Evolutionary conservation across 2,329 filamentous ascomycete genomes (phyloP).

Genomic region (Bipolaris gigantea): DNA sequence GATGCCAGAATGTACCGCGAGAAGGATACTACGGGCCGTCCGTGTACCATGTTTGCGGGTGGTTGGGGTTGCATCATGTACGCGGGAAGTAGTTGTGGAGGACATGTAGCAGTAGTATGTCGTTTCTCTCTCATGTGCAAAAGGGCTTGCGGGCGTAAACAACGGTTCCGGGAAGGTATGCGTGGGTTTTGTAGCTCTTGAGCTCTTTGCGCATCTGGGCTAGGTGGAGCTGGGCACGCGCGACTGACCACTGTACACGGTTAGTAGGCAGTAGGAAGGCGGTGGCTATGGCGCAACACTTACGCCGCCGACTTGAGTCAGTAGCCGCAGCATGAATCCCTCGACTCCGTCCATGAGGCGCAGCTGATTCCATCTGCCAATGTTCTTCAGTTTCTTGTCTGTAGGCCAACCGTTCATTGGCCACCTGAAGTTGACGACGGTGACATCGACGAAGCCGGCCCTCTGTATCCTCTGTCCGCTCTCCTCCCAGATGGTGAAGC

Average conservation of each 20-base stretch:
- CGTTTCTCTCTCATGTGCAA: constrained; percentile 5
- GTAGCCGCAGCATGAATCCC: constrained; percentile 42
- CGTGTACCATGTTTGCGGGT: not conserved
- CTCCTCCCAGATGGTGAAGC: constrained; percentile 42
- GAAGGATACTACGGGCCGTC: not conserved
- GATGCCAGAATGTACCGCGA: not conserved
- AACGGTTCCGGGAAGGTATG: constrained; percentile 42
- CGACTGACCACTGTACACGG: constrained; percentile 33
- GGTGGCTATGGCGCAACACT: constrained; percentile 6
- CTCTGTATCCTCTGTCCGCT: constrained; percentile 35
- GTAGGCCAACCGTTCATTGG: constrained; percentile 42
- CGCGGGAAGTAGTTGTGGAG: not conserved
- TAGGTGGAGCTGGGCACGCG: constrained; percentile 42
- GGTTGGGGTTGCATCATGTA: not conserved
- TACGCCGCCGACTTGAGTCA: constrained; percentile 42
- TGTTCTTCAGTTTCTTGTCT: constrained; percentile 39
- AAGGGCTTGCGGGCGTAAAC: constrained; percentile 43
- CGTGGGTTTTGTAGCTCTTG: constrained; percentile 39
- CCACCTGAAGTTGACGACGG: constrained; percentile 39
- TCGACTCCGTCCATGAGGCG: constrained; percentile 43
- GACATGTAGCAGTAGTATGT: not conserved
- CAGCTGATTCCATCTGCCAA: constrained; percentile 44
- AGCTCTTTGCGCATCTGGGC: constrained; percentile 42
- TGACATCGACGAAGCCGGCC: constrained; percentile 43
- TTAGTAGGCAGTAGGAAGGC: not conserved